Percentiles rank a stretch among this genome's conserved stretches.
Conservation (phyloP, 768 basidiomycete species). For the Paxillus involutus region DNA sequence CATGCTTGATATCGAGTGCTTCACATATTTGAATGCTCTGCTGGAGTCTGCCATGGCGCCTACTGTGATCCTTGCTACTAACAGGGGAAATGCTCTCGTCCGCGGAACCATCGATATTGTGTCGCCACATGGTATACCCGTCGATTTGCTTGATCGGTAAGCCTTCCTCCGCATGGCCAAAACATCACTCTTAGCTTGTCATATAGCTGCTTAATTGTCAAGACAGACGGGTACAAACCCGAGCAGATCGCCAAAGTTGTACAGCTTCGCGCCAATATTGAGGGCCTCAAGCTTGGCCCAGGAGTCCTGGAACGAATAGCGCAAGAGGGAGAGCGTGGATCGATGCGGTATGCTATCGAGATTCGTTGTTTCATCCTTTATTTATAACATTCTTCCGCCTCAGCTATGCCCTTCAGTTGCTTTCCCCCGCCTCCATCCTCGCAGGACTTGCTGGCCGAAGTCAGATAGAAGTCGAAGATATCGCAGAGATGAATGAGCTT, state of each 20-base stretch:
- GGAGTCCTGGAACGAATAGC: conserved; percentile 82
- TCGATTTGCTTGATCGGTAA: conserved; percentile 91
- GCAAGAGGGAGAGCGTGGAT: conserved; percentile 77
- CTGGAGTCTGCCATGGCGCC: conserved; percentile 97
- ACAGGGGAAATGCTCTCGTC: conserved; percentile 89
- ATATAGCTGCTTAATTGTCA: conserved; percentile 87
- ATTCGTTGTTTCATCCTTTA: conserved; percentile 2
- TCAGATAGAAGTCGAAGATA: conserved; percentile 86
- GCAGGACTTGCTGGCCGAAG: conserved; percentile 73
- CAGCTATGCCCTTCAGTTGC: conserved; percentile 88
- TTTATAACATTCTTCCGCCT: conserved; percentile 8
- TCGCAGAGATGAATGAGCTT: conserved; percentile 89
- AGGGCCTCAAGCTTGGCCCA: conserved; percentile 73
- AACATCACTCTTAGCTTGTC: conserved; percentile 8
- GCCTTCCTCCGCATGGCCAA: conserved; percentile 15
- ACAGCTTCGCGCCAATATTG: conserved; percentile 81
- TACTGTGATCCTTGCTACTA: conserved; percentile 95
- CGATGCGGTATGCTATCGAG: conserved; percentile 59
- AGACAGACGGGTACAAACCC: conserved; percentile 79
- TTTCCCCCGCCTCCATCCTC: conserved; percentile 89
- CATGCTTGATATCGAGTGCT: conserved; percentile 99
- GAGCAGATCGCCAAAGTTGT: conserved; percentile 88
- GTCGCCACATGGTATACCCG: conserved; percentile 90
- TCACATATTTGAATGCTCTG: conserved; percentile 95
- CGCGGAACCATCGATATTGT: conserved; percentile 92